Conservation (phyloP, 352 stramenopile genomes). For the Globisporangium camurandrum region DNA sequence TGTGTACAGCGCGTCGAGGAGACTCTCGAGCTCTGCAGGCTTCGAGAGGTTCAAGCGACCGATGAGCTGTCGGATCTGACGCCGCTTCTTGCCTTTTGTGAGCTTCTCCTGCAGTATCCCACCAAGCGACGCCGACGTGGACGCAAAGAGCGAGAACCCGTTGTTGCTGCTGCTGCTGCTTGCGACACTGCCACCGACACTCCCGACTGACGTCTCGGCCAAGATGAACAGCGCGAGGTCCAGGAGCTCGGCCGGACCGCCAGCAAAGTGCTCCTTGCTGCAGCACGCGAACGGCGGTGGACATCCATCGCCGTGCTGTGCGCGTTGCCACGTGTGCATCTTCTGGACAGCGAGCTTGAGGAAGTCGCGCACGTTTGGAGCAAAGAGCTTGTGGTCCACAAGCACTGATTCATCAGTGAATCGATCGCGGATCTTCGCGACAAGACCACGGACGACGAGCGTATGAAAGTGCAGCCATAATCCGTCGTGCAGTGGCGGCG, state of each 20-base stretch:
- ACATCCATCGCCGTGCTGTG: slow-evolving; percentile 58
- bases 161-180: too few species aligned
- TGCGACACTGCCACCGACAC: slow-evolving; percentile 9
- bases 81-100: slow-evolving; percentile 42
- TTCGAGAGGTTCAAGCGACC: slow-evolving; percentile 38
- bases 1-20: slow-evolving; percentile 41
- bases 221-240: slow-evolving; percentile 60
- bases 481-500: slow-evolving; percentile 34
- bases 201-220: slow-evolving; percentile 32
- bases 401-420: slow-evolving; percentile 39
- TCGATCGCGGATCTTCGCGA: slow-evolving; percentile 39
- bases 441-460: slow-evolving; percentile 37
- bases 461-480: slow-evolving; percentile 47
- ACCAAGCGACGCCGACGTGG: slow-evolving; percentile 28
- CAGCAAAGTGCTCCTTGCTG: slow-evolving; percentile 41
- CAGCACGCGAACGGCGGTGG: slow-evolving; percentile 40
- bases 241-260: slow-evolving; percentile 39
- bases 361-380: slow-evolving; percentile 50
- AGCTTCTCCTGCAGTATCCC: slow-evolving; percentile 49
- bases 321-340: slow-evolving; percentile 62
- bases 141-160: slow-evolving; percentile 11
- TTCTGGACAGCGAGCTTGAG: slow-evolving; percentile 41
- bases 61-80: slow-evolving; percentile 39
- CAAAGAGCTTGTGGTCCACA: slow-evolving; percentile 43
- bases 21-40: slow-evolving; percentile 39